Evolutionary conservation across 495 filamentous ascomycete genomes (phyloP), one percentile per base, ranked within the genome.

Genomic region (Clohesyomyces aquaticus): DNA sequence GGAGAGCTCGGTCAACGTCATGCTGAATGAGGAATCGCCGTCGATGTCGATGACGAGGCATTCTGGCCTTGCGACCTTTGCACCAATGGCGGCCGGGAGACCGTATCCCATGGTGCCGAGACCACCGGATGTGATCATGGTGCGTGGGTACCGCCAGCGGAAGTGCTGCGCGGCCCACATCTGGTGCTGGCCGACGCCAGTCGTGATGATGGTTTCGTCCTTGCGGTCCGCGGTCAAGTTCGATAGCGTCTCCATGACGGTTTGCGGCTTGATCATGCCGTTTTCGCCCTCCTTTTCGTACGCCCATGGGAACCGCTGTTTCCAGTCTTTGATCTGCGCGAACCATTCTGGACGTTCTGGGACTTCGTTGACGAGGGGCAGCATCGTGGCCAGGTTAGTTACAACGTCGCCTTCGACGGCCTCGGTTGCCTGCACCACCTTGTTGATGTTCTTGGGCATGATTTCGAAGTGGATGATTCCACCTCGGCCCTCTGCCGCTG

Each of bases 161-260:
- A 89, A 98, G 76, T 96, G 91, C 77, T 98, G 91, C 9, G 91
- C 92, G 8, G 89, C 80, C 93, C 93, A 96, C 93, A 98, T 97
- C 77, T 96, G 93, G 74, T 97, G 93, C 73, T 96, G 92, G 32
- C 93, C 93, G 29, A 96, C 93, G 68, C 93, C 93, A 1, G 92
- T 97, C 4, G 91, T 77, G 71, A 98, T 94, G 71, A 94, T 84
- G 12, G 90, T 94, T 55, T 85, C 78, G 11, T 93, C 79, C 72
- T 96, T 94, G 58, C 86, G 84, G 65, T 85, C 68, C 1, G 82
- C 85, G 0, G 88, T 91, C 18, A 92, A 79, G 23, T 88, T 83
- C 72, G 85, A 90, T 38, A 97, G 83, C 71, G 88, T 87, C 72
- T 92, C 84, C 55, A 98, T 92, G 55, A 96, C 78, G 19, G 84